These are phyloP conservation scores for Aspergillus leporis DNA, from an alignment of 495 filamentous ascomycete species.

Conservation along the genomic window DNA sequence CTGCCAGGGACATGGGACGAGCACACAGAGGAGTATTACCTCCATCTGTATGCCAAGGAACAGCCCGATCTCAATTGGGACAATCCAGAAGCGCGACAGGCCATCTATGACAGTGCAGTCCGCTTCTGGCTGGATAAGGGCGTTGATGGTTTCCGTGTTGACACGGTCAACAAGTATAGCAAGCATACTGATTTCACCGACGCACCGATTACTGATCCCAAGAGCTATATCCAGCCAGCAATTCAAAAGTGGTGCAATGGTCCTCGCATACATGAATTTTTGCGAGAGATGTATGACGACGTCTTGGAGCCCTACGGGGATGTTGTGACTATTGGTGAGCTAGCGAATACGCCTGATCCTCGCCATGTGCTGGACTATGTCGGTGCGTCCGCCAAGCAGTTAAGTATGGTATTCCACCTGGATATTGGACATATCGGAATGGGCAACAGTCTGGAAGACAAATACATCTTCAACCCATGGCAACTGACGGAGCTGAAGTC, in stretches of 20 bases:
- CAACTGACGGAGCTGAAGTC: slow-evolving; percentile 41
- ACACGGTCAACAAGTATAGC: slow-evolving; percentile 57
- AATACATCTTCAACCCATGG: slow-evolving; percentile 42
- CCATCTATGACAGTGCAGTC: slow-evolving; percentile 51
- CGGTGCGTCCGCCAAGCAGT: slow-evolving; percentile 38
- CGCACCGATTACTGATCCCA: slow-evolving; percentile 39
- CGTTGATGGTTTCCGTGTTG: slow-evolving; percentile 55
- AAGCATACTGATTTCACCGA: slow-evolving; percentile 49
- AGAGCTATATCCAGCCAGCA: slow-evolving; percentile 45
- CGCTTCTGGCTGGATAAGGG: slow-evolving; percentile 56
- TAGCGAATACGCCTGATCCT: slow-evolving; percentile 44
- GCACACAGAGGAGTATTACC: slow-evolving; percentile 51
- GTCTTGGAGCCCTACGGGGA: slow-evolving; percentile 44
- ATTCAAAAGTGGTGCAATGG: slow-evolving; percentile 53
- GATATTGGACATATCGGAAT: slow-evolving; percentile 52
- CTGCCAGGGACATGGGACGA: slow-evolving; percentile 47
- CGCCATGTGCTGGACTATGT: slow-evolving; percentile 50
- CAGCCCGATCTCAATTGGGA: slow-evolving; percentile 61
- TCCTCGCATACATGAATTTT: slow-evolving; percentile 57
- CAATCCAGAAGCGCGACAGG: slow-evolving; percentile 50
- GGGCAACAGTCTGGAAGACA: slow-evolving; percentile 37
- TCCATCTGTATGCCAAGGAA: slow-evolving; percentile 51
- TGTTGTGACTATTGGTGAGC: slow-evolving; percentile 54
- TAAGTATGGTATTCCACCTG: slow-evolving; percentile 60
- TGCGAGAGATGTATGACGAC: slow-evolving; percentile 43